Evolutionary conservation across 192 early-diverging fungal genomes (phyloP), one percentile per base, ranked within the genome.

Genomic region (Backusella macrospora): DNA sequence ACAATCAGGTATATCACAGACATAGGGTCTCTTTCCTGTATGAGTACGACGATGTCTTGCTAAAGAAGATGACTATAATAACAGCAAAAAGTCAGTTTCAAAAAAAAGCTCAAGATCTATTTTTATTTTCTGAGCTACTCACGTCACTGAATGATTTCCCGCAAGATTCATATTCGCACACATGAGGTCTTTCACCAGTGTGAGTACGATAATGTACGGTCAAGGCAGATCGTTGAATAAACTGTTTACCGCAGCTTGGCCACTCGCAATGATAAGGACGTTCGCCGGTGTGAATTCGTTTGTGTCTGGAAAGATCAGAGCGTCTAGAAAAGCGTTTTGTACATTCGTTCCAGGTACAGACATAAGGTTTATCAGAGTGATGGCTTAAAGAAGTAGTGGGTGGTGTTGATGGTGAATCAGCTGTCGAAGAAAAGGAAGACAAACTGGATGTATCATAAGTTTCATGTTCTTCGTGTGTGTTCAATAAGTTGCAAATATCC

Each of bases 41-140:
- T 94, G 92, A 0, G 89, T 91, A 65, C 91, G 86, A 29, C 91
- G 86, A 77, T 94, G 92, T 52, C 92, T 84, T 1, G 91, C 90
- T 45, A 94, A 84, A 29, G 90, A 92, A 21, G 91, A 92, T 45
- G 90, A 90, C 85, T 86, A 71, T 38, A 59, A n/a, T 46, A 49
- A 39, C 52, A 34, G 18, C 5, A 48, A 39, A 72, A 39, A 15
- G 29, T 12, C 26, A 23, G 29, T 39, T 13, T n/a, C n/a, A n/a
- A 47, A 39, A 68, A 29, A 55, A 49, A 39, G 47, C 45, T 23
- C 8, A 29, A 15, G 18, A 52, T 37, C 46, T 16, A 13, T 26
- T 46, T 7, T 15, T 4, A 7, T 26, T 21, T 45, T 78, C 13
- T 65, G 63, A 65, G 63, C 45, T 49, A 81, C 84, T 76, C 82